These are phyloP conservation scores for Ashbya aceris DNA, from an alignment of 1,139 yeast species.

Conservation along the genomic window DNA sequence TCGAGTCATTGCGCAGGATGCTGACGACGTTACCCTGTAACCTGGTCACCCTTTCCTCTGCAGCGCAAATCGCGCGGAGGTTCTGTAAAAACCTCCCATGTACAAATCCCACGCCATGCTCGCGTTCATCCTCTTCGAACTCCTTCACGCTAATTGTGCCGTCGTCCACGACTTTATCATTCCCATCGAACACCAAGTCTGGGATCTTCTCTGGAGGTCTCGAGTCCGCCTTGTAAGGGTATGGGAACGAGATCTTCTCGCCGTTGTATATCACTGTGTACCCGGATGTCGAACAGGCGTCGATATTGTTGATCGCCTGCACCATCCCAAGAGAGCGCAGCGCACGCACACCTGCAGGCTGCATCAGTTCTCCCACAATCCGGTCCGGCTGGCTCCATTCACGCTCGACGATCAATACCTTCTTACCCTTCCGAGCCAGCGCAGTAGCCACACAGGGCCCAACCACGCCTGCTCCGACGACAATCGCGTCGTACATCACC, in stretches of 20 bases:
- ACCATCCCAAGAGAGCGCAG: slow-evolving; percentile 73
- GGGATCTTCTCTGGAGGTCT: slow-evolving; percentile 42
- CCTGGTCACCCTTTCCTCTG: slow-evolving; percentile 63
- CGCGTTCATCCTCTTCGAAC: slow-evolving; percentile 55
- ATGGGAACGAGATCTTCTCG: slow-evolving; percentile 49
- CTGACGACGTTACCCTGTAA: slow-evolving; percentile 74
- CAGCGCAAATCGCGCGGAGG: slow-evolving; percentile 59
- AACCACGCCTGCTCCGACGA: slow-evolving; percentile 87
- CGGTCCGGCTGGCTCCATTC: slow-evolving; percentile 91
- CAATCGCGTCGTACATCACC: slow-evolving; percentile 33
- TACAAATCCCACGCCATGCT: slow-evolving; percentile 78
- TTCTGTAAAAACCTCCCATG: slow-evolving; percentile 83
- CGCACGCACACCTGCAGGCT: slow-evolving; percentile 88
- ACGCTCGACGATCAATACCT: slow-evolving; percentile 61
- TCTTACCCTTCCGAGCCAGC: slow-evolving; percentile 81
- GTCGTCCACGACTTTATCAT: slow-evolving; percentile 45
- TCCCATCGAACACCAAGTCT: slow-evolving; percentile 45
- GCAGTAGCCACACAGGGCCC: slow-evolving; percentile 93
- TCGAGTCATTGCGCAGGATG: slow-evolving; percentile 44
- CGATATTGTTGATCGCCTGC: slow-evolving; percentile 69
- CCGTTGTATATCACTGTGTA: slow-evolving; percentile 67
- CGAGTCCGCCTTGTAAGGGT: slow-evolving; percentile 55
- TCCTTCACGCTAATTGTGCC: slow-evolving; percentile 38
- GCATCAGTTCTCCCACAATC: slow-evolving; percentile 93
- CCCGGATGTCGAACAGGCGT: slow-evolving; percentile 70